phyloP scores from a whole-genome alignment of 1,284 basidiomycete genomes.

The Moesziomyces sp. region DNA sequence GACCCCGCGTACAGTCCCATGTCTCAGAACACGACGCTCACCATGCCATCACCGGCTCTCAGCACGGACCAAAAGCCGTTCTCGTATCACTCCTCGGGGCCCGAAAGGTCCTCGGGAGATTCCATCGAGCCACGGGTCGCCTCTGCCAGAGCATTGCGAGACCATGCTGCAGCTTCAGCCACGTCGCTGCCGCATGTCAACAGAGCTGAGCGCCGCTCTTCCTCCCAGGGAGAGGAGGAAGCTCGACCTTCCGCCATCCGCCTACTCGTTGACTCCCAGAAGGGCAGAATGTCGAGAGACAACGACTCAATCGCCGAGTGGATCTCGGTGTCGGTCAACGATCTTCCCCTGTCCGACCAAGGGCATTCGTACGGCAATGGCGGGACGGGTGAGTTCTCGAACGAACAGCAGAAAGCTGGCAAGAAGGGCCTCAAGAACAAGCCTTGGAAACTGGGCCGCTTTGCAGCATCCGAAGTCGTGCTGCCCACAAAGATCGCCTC shows the following conservation, averaged over 20 bases:
- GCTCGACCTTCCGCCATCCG: slow-evolving; percentile 24
- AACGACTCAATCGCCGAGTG: slow-evolving; percentile 46
- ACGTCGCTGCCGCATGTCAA: slow-evolving; percentile 12
- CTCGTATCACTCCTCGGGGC: neutral
- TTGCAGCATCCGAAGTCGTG: slow-evolving; percentile 37
- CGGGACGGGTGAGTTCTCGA: slow-evolving; percentile 37
- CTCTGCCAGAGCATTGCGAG: slow-evolving; percentile 2
- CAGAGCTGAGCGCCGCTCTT: neutral
- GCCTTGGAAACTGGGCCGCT: slow-evolving; percentile 38
- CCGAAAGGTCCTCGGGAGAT: neutral
- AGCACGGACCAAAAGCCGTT: slow-evolving; percentile 11
- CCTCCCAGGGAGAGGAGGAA: slow-evolving; percentile 7
- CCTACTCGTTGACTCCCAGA: slow-evolving; percentile 34
- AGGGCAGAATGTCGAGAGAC: slow-evolving; percentile 31
- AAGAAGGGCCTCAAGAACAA: slow-evolving; percentile 29
- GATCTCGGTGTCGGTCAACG: slow-evolving; percentile 43
- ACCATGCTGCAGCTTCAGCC: slow-evolving; percentile 38
- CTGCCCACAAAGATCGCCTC: slow-evolving; percentile 13
- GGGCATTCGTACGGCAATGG: slow-evolving; percentile 36
- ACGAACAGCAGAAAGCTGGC: slow-evolving; percentile 19
- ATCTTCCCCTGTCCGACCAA: slow-evolving; percentile 20
- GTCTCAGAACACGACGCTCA: slow-evolving; percentile 38
- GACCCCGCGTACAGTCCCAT: slow-evolving; percentile 30
- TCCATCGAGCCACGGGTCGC: slow-evolving; percentile 7
- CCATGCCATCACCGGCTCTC: slow-evolving; percentile 36